Evolutionary conservation across 495 filamentous ascomycete species (phyloP).

Genomic region (Penicillium samsonianum): DNA sequence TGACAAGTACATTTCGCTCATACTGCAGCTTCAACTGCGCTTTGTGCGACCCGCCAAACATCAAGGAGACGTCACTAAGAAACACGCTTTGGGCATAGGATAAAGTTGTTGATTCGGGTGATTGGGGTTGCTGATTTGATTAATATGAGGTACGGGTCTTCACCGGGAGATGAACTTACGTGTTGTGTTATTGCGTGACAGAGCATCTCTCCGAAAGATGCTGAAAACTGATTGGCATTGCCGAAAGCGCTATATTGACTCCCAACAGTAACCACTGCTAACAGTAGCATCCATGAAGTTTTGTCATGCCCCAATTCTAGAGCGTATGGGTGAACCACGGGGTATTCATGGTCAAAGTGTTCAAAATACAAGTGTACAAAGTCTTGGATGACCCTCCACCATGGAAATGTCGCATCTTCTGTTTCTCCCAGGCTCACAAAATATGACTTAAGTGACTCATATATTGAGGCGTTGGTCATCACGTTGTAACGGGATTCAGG

Average conservation of each 20-base stretch:
- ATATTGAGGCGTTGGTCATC: neutral
- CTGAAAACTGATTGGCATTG: neutral
- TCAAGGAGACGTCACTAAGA: neutral
- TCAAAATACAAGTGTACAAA: constrained; percentile 6
- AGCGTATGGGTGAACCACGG: neutral
- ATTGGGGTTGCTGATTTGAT: constrained; percentile 2
- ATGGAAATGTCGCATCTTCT: constrained; percentile 1
- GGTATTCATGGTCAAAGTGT: constrained; percentile 2
- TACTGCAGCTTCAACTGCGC: constrained; percentile 7
- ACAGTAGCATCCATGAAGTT: neutral
- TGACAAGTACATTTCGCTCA: constrained; percentile 6
- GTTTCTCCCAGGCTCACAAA: neutral
- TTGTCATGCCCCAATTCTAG: neutral
- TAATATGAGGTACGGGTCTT: neutral
- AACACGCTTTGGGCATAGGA: constrained; percentile 3
- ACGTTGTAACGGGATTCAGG: neutral
- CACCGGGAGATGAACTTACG: neutral
- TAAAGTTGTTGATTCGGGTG: constrained; percentile 3
- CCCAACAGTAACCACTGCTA: constrained; percentile 5
- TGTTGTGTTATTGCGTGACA: neutral
- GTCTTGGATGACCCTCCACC: neutral
- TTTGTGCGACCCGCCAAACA: constrained; percentile 4
- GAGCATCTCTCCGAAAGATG: neutral
- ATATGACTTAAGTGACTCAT: neutral
- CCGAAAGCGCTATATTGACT: constrained; percentile 1